Evolutionary conservation across 805 yeast genomes (phyloP).

Genomic region (Sugiyamaella smithiae): DNA sequence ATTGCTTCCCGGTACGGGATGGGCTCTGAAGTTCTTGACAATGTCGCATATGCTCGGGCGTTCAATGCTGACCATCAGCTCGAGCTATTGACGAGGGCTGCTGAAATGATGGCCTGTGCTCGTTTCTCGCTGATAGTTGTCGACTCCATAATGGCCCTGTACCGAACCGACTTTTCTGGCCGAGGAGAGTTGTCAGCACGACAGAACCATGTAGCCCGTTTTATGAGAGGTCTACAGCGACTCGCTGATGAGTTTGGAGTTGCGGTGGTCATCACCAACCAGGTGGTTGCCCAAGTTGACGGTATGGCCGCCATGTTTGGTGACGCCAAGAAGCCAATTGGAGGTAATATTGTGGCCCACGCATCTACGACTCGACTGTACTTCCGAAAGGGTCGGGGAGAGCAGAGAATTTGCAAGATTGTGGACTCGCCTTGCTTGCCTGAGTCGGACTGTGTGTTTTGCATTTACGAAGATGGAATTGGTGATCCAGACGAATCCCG

Average conservation of each 20-base stretch:
- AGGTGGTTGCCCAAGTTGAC: slow-evolving; percentile 97
- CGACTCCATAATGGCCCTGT: slow-evolving; percentile 96
- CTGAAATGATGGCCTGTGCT: slow-evolving; percentile 93
- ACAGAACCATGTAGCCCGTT: slow-evolving; percentile 90
- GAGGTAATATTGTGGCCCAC: slow-evolving; percentile 97
- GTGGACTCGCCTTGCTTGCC: slow-evolving; percentile 97
- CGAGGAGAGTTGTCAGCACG: slow-evolving; percentile 95
- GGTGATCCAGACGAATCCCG: slow-evolving; percentile 83
- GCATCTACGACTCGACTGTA: slow-evolving; percentile 91
- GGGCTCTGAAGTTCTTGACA: slow-evolving; percentile 91
- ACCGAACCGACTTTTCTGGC: slow-evolving; percentile 92
- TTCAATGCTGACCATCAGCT: slow-evolving; percentile 96
- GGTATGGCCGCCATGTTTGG: slow-evolving; percentile 73
- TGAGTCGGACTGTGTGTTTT: slow-evolving; percentile 91
- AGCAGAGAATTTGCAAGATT: slow-evolving; percentile 89
- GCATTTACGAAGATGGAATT: slow-evolving; percentile 93
- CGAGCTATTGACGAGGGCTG: slow-evolving; percentile 81
- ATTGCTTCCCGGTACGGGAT: slow-evolving; percentile 90
- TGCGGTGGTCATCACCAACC: slow-evolving; percentile 93
- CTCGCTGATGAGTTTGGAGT: slow-evolving; percentile 97
- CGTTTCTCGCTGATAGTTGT: slow-evolving; percentile 86
- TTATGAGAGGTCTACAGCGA: slow-evolving; percentile 86
- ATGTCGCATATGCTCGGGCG: slow-evolving; percentile 96
- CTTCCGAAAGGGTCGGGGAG: slow-evolving; percentile 87
- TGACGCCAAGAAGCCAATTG: slow-evolving; percentile 97